These are phyloP conservation scores for Boletus bicolor DNA, from an alignment of 768 basidiomycete genomes.

Conservation along the genomic window DNA sequence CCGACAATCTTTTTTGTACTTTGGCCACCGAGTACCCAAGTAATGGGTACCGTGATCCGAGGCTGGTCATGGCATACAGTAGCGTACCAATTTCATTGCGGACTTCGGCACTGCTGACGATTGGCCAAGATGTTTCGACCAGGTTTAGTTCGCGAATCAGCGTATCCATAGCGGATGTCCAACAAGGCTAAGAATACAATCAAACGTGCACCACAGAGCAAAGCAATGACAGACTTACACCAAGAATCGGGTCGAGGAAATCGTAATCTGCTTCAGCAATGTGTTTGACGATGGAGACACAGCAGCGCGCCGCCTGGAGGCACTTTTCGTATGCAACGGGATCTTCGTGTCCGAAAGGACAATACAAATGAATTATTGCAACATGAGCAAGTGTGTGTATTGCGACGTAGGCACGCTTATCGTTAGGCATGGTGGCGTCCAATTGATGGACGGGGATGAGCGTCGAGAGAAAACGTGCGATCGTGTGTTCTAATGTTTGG, in stretches of 20 bases:
- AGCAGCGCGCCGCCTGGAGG: constrained; percentile 57
- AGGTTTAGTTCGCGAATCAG: constrained; percentile 64
- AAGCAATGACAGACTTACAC: constrained; percentile 43
- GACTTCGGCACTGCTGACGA: constrained; percentile 53
- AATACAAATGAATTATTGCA: constrained; percentile 64
- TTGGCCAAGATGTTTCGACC: constrained; percentile 62
- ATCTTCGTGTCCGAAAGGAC: constrained; percentile 58
- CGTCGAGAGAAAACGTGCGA: constrained; percentile 60
- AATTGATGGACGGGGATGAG: constrained; percentile 65
- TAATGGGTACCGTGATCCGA: constrained; percentile 60
- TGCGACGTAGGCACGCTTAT: constrained; percentile 57
- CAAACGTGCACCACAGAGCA: constrained; percentile 4
- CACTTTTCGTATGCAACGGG: constrained; percentile 64
- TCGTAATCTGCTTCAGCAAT: constrained; percentile 62
- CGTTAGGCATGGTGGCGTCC: constrained; percentile 50
- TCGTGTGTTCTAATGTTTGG: constrained; percentile 58
- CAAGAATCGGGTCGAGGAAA: constrained; percentile 76
- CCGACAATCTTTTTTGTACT: constrained; percentile 31
- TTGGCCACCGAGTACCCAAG: constrained; percentile 36
- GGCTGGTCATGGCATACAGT: constrained; percentile 60
- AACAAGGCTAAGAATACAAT: constrained; percentile 52
- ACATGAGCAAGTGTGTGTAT: constrained; percentile 66
- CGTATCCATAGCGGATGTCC: constrained; percentile 67
- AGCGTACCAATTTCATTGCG: constrained; percentile 60
- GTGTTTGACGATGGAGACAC: constrained; percentile 58